Evolutionary conservation across 1,139 yeast species (phyloP).

Genomic region (Yamadazyma pseudoaaseri): DNA sequence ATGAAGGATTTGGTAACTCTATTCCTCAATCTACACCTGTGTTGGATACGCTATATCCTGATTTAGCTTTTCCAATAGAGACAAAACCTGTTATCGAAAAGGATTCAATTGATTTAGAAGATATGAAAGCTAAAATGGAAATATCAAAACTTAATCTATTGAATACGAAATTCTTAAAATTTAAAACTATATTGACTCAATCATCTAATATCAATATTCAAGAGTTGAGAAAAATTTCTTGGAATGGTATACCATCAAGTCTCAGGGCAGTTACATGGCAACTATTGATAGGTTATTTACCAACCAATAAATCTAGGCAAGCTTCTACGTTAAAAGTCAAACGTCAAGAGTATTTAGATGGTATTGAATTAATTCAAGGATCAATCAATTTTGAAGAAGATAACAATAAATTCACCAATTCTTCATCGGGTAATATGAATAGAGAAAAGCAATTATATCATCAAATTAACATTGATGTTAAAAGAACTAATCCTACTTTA

Average conservation of each 20-base stretch:
- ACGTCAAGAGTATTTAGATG: slow-evolving; percentile 82
- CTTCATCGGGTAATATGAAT: slow-evolving; percentile 20
- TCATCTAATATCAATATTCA: slow-evolving; percentile 56
- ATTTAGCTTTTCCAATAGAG: slow-evolving; percentile 25
- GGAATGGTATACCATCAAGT: slow-evolving; percentile 92
- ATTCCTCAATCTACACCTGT: slow-evolving; percentile 29
- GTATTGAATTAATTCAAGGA: slow-evolving; percentile 34
- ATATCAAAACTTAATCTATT: slow-evolving; percentile 57
- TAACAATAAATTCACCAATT: slow-evolving; percentile 14
- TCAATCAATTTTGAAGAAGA: slow-evolving; percentile 52
- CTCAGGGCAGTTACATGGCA: slow-evolving; percentile 90
- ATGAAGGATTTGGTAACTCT: slow-evolving; percentile 15
- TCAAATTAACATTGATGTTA: slow-evolving; percentile 93
- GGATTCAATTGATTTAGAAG: slow-evolving; percentile 21
- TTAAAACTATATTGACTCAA: slow-evolving; percentile 60
- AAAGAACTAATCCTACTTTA: slow-evolving; percentile 88
- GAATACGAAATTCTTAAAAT: slow-evolving; percentile 62
- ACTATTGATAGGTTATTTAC: slow-evolving; percentile 81
- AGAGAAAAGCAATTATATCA: slow-evolving; percentile 85
- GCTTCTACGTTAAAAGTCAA: slow-evolving; percentile 68
- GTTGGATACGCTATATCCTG: slow-evolving; percentile 41
- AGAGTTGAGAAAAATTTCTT: slow-evolving; percentile 74
- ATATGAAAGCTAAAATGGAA: slow-evolving; percentile 19
- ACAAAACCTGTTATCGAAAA: slow-evolving; percentile 12
- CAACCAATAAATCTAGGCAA: slow-evolving; percentile 79